These are phyloP conservation scores for Podospora conica DNA, from an alignment of 495 filamentous ascomycete genomes.

Conservation along the genomic window DNA sequence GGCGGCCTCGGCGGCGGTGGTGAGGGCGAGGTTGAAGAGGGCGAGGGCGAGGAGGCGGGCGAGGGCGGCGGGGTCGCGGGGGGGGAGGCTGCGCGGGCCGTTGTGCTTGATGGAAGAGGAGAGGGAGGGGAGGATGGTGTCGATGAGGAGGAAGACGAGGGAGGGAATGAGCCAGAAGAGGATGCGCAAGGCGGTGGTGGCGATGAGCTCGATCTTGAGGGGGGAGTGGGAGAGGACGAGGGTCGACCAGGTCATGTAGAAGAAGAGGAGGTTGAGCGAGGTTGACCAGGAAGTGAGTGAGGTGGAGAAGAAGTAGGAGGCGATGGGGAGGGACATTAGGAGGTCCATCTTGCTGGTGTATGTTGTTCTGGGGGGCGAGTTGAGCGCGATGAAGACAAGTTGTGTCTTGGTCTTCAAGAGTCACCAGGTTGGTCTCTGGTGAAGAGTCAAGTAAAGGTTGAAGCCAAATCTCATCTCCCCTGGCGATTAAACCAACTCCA, in stretches of 20 bases:
- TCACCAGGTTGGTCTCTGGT: background rate
- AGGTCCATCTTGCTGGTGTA: conserved; percentile 49
- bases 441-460: background rate
- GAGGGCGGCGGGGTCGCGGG: conserved; percentile 39
- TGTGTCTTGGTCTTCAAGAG: background rate
- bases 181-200: conserved; percentile 59
- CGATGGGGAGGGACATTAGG: conserved; percentile 63
- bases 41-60: conserved; percentile 46
- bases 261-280: conserved; percentile 78
- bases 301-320: conserved; percentile 56
- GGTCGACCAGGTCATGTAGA: conserved; percentile 85
- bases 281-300: conserved; percentile 61
- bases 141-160: conserved; percentile 65
- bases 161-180: conserved; percentile 71
- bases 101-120: conserved; percentile 63
- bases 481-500: background rate
- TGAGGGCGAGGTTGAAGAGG: conserved; percentile 59
- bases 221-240: conserved; percentile 71
- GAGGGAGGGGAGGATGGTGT: conserved; percentile 60
- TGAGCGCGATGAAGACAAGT: background rate
- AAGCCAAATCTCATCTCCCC: background rate
- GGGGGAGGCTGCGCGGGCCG: conserved; percentile 57
- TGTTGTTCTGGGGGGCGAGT: background rate
- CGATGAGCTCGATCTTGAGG: conserved; percentile 68
- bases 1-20: conserved; percentile 48